Base-by-base conservation (phyloP, 306 rosid species). In the Chamaecrista fasciculata region DNA sequence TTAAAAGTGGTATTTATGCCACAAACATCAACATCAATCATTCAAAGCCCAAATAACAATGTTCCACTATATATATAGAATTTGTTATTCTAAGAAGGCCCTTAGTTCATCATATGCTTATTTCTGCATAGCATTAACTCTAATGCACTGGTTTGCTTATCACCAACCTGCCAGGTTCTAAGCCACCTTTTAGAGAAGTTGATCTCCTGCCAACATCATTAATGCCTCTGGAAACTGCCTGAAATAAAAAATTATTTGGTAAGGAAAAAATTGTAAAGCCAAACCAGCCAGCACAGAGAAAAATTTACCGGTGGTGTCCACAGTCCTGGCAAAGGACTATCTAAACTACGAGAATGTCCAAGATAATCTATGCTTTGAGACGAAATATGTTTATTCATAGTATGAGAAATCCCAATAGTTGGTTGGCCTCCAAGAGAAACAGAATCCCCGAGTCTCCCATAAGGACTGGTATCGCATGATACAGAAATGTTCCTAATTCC, bases 81-180 rank as follows among this genome's bases (percentile, higher is more conserved):
- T 8, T 12, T 49, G 15, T 8, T 47, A 50, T 50, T 16, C 66
- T 49, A 55, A 47, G 52, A 55, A 66, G 40, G 53, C 34, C 23
- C 12, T 20, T 16, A 49, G 15, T 25, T 56, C 36, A 48, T 34
- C 70, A 51, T 60, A 67, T 37, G 57, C 8, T 15, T 52, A 72
- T 34, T 28, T 64, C 73, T 44, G 71, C 42, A 48, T 50, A 28
- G 40, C 66, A 18, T 29, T 46, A 66, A 56, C 26, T 34, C 23
- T 39, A 43, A 53, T 11, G 47, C 70, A 76, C 64, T 67, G 39
- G 42, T 6, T 47, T 67, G 62, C 40, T 53, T 47, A 64, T 81
- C 60, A 87, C 92, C 78, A 60, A 94, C 98, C 98, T 82, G 82
- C 78, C 83, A 67, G 79, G 81, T 48, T 85, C 97, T 40, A 76